Percentiles rank a stretch among this genome's conserved stretches.
These are phyloP conservation scores for Colletotrichum shisoi DNA, from an alignment of 2,329 filamentous ascomycete species.

Conservation along the genomic window DNA sequence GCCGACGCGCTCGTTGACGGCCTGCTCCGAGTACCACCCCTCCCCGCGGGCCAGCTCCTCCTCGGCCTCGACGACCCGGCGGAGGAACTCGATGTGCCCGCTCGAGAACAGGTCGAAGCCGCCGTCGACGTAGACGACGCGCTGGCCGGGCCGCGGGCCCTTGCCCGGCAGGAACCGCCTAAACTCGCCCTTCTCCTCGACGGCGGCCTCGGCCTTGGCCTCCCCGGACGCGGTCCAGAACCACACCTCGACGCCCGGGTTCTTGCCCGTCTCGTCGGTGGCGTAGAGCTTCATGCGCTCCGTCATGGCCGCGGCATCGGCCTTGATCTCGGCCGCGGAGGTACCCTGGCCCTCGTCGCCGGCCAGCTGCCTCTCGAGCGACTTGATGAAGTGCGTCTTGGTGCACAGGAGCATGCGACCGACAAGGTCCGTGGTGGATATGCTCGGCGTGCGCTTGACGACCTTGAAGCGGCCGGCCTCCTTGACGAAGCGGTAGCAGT, in stretches of 20 bases:
- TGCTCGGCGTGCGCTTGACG: slow-evolving; percentile 93
- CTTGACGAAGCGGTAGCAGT: slow-evolving; percentile 98
- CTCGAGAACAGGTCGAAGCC: slow-evolving; percentile 97
- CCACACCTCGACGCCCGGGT: slow-evolving; percentile 84
- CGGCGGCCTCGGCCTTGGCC: slow-evolving; percentile 54
- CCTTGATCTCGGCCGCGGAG: slow-evolving; percentile 67
- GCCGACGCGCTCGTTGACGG: slow-evolving; percentile 67
- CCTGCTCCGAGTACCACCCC: slow-evolving; percentile 77
- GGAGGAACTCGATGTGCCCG: slow-evolving; percentile 94
- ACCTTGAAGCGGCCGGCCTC: slow-evolving; percentile 93
- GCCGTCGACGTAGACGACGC: slow-evolving; percentile 92
- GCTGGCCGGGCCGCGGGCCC: slow-evolving; percentile 77
- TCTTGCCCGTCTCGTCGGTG: slow-evolving; percentile 80
- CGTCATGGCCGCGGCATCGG: slow-evolving; percentile 72
- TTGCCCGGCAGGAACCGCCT: slow-evolving; percentile 73
- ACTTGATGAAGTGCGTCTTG: slow-evolving; percentile 90
- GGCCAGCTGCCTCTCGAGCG: slow-evolving; percentile 71
- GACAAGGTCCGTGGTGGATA: slow-evolving; percentile 97
- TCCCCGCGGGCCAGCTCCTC: slow-evolving; percentile 70
- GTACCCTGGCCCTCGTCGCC: slow-evolving; percentile 78
- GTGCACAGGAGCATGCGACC: slow-evolving; percentile 97
- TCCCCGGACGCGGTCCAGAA: slow-evolving; percentile 72
- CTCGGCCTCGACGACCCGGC: slow-evolving; percentile 77
- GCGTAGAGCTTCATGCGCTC: slow-evolving; percentile 85
- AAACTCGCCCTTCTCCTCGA: slow-evolving; percentile 71